phyloP scores from a whole-genome alignment of 192 early-diverging fungal genomes.

The Geranomyces variabilis region DNA sequence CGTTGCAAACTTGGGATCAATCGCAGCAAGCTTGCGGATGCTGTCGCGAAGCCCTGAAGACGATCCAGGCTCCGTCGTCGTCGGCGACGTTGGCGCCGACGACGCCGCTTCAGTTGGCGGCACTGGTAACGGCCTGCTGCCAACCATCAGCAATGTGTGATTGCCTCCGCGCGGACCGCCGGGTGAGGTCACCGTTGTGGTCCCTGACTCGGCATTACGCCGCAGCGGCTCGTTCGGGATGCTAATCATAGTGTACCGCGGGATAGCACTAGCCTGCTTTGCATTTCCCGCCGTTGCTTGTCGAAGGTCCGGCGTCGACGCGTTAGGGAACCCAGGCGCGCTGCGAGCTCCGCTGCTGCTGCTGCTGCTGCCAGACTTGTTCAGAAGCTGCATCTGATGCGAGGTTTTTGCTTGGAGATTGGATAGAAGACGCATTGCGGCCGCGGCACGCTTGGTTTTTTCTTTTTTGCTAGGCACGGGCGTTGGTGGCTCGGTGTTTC shows the following conservation, averaged over 20 bases:
- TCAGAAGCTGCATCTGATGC: not conserved
- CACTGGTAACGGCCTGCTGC: not conserved
- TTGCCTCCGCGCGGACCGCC: too few relatives aligned
- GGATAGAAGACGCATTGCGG: slow-evolving; percentile 24
- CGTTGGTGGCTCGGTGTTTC: slow-evolving; percentile 1
- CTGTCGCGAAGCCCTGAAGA: not conserved
- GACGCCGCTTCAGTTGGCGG: not conserved
- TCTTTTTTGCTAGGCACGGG: not conserved
- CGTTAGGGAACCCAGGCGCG: too few relatives aligned
- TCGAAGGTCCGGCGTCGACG: not conserved
- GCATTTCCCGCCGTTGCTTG: too few relatives aligned
- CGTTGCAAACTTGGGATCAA: slow-evolving; percentile 3
- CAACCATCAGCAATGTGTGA: not conserved
- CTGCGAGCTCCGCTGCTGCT: not conserved
- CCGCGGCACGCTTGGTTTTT: slow-evolving; percentile 11
- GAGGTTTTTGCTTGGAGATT: slow-evolving; percentile 6
- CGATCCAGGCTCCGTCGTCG: not conserved
- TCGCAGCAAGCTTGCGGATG: not conserved
- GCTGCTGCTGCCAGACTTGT: not conserved
- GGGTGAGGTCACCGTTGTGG: too few relatives aligned
- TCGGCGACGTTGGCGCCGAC: too few relatives aligned
- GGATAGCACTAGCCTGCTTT: not conserved
- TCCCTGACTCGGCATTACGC: not conserved
- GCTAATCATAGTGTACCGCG: slow-evolving; percentile 25
- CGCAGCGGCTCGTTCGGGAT: slow-evolving; percentile 16